Evolutionary conservation across 163 green algal genomes (phyloP), one percentile per base, ranked within the genome.

Genomic region (Trebouxia gelatinosa): DNA sequence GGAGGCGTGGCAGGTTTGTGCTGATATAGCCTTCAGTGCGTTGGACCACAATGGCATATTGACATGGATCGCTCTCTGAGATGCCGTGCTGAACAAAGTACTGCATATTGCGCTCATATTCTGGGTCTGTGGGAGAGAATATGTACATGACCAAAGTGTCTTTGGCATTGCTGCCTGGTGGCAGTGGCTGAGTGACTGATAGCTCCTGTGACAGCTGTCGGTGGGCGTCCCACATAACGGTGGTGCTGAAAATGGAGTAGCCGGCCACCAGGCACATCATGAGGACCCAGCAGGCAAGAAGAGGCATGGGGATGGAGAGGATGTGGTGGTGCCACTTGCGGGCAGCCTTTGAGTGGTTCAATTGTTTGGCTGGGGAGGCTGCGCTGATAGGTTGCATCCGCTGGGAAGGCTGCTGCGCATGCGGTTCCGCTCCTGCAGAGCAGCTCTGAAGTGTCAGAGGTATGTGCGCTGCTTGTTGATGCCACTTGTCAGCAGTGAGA

Each of bases 41-140:
- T 75, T 90, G 86, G 11, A 90, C 71, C 3, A 90, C 78, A 31
- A 90, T 79, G 3, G 84, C n/a, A 66, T 91, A 89, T 0, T 87
- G 78, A 51, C 85, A 87, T 38, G 78, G 74, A 37, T 91, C 84
- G 43, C 78, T 80, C 6, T 81, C 67, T 6, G 70, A 62, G 48
- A 91, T 87, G 54, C 84, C 87, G 68, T 87, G 78, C 74, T 84
- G 50, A 29, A 85, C 58, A 50, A 89, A 91, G 75, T 86, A 89
- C 7, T 64, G 65, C 77, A 91, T 70, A 77, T 91, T 91, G 13
- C 78, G 65, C 16, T 84, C 68, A 72, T 89, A 89, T 59, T 91
- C 84, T n/a, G 85, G 78, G 70, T 91, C 87, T 17, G 81, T 88
- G 67, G 85, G 79, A 19, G 74, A 83, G 62, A 85, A 90, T 16